Conservation (phyloP, 768 basidiomycete genomes). For the Cystofilobasidium macerans region DNA sequence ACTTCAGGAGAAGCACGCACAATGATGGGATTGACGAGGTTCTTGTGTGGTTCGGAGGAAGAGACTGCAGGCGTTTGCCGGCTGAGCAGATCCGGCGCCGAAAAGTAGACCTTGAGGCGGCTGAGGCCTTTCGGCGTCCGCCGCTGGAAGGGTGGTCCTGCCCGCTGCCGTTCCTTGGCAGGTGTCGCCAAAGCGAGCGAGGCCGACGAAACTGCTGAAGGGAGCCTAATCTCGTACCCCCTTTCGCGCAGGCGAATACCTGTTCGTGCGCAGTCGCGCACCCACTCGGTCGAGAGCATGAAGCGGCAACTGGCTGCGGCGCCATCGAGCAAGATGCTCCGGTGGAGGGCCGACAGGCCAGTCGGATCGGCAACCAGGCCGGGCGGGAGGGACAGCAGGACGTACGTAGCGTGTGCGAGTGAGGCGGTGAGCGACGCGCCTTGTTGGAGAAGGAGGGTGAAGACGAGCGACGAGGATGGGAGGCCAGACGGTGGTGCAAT, state of each 20-base stretch:
- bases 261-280: constrained; percentile 9
- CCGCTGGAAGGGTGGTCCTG: too few species aligned
- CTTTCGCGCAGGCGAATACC: background rate
- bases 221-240: constrained; percentile 3
- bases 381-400: constrained; percentile 5
- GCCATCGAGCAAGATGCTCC: constrained; percentile 5
- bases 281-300: constrained; percentile 16
- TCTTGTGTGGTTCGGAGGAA: background rate
- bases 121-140: background rate
- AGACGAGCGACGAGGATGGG: constrained; percentile 1
- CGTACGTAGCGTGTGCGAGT: constrained; percentile 1
- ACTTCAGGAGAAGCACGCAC: too few species aligned
- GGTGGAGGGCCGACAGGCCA: constrained; percentile 1
- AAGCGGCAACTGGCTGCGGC: background rate
- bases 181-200: background rate
- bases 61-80: too few species aligned
- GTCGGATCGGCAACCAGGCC: background rate
- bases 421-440: constrained; percentile 18
- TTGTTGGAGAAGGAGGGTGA: constrained; percentile 9
- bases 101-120: background rate
- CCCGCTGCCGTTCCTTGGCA: too few species aligned
- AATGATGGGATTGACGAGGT: too few species aligned
- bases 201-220: background rate
- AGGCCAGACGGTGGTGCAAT: background rate
- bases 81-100: background rate